Conservation (phyloP, 140 eudicot species). For the Cichorium intybus region DNA sequence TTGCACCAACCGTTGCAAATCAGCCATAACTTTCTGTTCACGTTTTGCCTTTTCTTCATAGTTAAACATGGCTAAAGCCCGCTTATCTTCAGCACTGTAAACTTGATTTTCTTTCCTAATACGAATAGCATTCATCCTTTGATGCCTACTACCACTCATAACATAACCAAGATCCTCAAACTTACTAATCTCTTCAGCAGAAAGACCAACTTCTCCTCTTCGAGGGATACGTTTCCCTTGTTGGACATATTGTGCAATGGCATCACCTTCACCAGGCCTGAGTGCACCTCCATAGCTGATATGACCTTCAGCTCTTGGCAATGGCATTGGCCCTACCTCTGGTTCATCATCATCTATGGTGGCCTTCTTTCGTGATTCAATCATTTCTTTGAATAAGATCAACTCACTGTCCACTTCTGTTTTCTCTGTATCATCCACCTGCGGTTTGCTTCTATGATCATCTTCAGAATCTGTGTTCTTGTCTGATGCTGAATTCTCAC, state of each 20-base stretch:
- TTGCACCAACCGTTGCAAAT: slow-evolving; percentile 88
- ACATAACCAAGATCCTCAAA: slow-evolving; percentile 92
- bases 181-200: slow-evolving; percentile 92
- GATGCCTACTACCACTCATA: slow-evolving; percentile 99
- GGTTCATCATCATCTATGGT: slow-evolving; percentile 66
- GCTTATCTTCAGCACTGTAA: slow-evolving; percentile 95
- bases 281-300: slow-evolving; percentile 98
- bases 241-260: slow-evolving; percentile 95
- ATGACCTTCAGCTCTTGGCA: slow-evolving; percentile 96
- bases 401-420: slow-evolving; percentile 44
- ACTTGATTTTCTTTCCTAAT: slow-evolving; percentile 98
- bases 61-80: slow-evolving; percentile 95
- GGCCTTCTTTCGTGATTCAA: slow-evolving; percentile 55
- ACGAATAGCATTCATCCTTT: slow-evolving; percentile 99
- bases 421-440: slow-evolving; percentile 31
- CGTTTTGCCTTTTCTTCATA: slow-evolving; percentile 96
- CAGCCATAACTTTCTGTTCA: slow-evolving; percentile 98
- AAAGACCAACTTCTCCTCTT: slow-evolving; percentile 98
- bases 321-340: slow-evolving; percentile 87
- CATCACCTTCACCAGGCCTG: slow-evolving; percentile 99
- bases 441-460: slow-evolving; percentile 18
- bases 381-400: slow-evolving; percentile 57
- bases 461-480: slow-evolving; percentile 31
- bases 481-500: slow-evolving; percentile 28
- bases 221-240: slow-evolving; percentile 99